phyloP scores from a whole-genome alignment of 1,284 basidiomycete species.

The Macrocystidia cucumis region DNA sequence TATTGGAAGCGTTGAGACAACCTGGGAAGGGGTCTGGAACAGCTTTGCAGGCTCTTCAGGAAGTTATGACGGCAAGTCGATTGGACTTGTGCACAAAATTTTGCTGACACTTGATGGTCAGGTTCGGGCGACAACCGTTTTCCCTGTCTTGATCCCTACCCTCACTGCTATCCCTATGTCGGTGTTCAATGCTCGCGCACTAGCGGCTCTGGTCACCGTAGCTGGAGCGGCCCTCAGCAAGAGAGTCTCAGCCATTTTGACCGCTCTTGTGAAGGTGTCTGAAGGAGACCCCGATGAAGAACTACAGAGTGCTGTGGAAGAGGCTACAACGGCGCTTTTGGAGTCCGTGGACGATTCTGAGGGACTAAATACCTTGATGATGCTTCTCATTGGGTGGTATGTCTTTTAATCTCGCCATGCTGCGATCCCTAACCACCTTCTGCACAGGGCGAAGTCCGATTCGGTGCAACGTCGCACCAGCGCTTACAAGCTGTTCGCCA shows the following conservation, averaged over 20 bases:
- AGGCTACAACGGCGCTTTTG: constrained; percentile 69
- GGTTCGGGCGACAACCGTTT: constrained; percentile 90
- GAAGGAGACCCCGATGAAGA: constrained; percentile 69
- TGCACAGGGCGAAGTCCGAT: constrained; percentile 69
- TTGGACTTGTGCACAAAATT: not conserved
- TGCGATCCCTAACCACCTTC: constrained; percentile 7
- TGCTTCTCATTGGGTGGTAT: constrained; percentile 85
- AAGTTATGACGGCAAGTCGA: constrained; percentile 86
- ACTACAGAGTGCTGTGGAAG: constrained; percentile 62
- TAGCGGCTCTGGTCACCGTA: constrained; percentile 88
- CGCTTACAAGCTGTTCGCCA: constrained; percentile 70
- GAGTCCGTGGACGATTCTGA: constrained; percentile 77
- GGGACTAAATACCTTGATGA: constrained; percentile 84
- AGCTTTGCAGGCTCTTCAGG: constrained; percentile 88
- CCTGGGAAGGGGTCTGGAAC: constrained; percentile 90
- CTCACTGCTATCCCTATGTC: constrained; percentile 88
- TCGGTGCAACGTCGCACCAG: constrained; percentile 67
- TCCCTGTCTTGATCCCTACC: constrained; percentile 97
- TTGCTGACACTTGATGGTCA: constrained; percentile 19
- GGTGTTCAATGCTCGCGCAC: constrained; percentile 91
- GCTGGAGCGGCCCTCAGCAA: constrained; percentile 88
- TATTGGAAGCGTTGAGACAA: constrained; percentile 88
- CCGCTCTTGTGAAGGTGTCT: constrained; percentile 64
- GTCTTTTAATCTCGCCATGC: constrained; percentile 16
- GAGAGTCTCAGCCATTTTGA: constrained; percentile 71